Evolutionary conservation across 2,329 filamentous ascomycete genomes (phyloP), one percentile per base, ranked within the genome.

Genomic region (Ophiosphaerella herpotricha): DNA sequence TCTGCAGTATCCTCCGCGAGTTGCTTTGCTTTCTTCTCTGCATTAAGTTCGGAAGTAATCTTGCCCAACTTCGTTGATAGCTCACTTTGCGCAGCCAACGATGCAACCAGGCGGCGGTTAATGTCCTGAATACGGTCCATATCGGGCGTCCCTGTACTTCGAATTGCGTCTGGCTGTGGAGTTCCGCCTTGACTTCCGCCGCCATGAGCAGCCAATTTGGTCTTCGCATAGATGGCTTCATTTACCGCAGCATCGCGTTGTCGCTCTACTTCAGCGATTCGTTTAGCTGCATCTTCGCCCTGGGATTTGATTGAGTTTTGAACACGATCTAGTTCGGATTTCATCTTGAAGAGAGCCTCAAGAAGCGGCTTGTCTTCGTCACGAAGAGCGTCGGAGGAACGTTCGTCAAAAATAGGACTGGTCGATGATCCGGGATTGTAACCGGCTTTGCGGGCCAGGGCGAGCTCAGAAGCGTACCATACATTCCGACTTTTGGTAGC

Each of bases 381-480:
- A 45, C 88, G 87, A 67, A 99, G 92, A 0, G 86, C 86, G 60
- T 96, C 91, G 2, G 87, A 81, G 0, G 83, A 81, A 52, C 88
- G 85, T 59, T 88, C 86, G 56, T 97, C 93, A 21, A 96, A 78
- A 0, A 85, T 80, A 12, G 90, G 86, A 65, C 84, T 89, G 23
- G 85, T 82, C 1, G 86, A 85, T 2, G 85, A 78, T 55, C 84
- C 91, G 13, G 90, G 83, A 6, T 85, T 82, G 66, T 97, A 99
- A 5, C 94, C 94, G 35, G 90, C 85, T 74, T 96, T 96, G 42
- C 89, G 86, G 6, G 94, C 95, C 56, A 99, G 79, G 50, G 96
- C 91, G 39, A 99, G 80, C 74, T 99, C 94, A 0, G 93, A 97
- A 7, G 91, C 91, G 73, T 96, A 97, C 94, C 94, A 99, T 0